Percentiles rank a stretch among this genome's conserved stretches.
Evolutionary conservation across 495 filamentous ascomycete species (phyloP).

Genomic region (Tuber indicum): DNA sequence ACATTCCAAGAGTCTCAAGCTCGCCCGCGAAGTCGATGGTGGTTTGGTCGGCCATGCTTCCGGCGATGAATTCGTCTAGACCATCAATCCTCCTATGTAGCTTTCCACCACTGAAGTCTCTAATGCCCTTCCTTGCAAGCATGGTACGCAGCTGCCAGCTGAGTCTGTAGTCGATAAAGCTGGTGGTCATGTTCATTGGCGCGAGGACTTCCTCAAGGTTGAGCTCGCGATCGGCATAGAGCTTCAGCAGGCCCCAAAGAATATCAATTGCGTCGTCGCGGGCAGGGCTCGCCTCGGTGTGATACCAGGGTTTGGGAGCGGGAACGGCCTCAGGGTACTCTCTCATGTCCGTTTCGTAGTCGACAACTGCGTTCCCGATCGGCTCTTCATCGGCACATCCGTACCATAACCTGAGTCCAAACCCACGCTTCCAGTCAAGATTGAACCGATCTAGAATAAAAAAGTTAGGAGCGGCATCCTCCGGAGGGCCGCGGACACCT

Average conservation of each 20-base stretch:
- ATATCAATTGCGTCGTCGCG: slow-evolving; percentile 49
- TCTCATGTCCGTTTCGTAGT: slow-evolving; percentile 32
- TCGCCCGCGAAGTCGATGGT: slow-evolving; percentile 66
- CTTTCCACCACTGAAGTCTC: slow-evolving; percentile 47
- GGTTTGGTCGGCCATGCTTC: slow-evolving; percentile 55
- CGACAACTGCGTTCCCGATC: slow-evolving; percentile 50
- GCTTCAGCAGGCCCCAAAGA: slow-evolving; percentile 75
- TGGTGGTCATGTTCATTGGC: slow-evolving; percentile 55
- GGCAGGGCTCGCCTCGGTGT: slow-evolving; percentile 9
- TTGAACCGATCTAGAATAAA: slow-evolving; percentile 71
- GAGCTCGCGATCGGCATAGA: slow-evolving; percentile 55
- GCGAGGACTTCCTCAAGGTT: slow-evolving; percentile 53
- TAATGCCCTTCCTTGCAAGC: slow-evolving; percentile 50
- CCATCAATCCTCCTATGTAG: slow-evolving; percentile 38
- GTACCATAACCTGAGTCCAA: slow-evolving; percentile 87
- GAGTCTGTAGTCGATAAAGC: slow-evolving; percentile 65
- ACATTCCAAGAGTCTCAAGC: slow-evolving; percentile 60
- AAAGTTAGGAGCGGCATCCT: slow-evolving; percentile 72
- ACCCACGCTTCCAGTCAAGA: slow-evolving; percentile 85
- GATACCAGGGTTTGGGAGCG: slow-evolving; percentile 34
- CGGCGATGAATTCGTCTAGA: slow-evolving; percentile 43
- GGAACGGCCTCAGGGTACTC: slow-evolving; percentile 31
- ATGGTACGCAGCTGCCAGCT: slow-evolving; percentile 70
- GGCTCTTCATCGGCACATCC: slow-evolving; percentile 57
- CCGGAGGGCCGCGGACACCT: slow-evolving; percentile 62